Percentiles rank a stretch among this genome's conserved stretches.
phyloP scores from a whole-genome alignment of 2,329 filamentous ascomycete species.

The Amesomyces nigricolor region DNA sequence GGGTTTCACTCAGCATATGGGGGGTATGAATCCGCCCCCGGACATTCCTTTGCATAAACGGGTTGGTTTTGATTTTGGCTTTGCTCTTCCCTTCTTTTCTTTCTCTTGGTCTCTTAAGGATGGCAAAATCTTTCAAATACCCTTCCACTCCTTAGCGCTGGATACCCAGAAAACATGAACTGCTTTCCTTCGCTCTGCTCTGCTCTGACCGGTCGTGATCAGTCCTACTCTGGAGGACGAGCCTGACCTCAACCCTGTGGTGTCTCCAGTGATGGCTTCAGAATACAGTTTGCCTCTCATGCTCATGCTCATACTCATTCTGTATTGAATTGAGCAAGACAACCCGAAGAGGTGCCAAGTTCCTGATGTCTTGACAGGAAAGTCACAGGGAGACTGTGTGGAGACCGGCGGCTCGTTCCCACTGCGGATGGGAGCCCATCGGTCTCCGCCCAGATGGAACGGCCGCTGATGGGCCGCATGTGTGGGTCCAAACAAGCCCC shows the following conservation, averaged over 20 bases:
- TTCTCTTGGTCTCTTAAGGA: neutral
- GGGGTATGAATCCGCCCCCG: neutral
- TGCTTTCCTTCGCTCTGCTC: neutral
- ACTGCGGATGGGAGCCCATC: neutral
- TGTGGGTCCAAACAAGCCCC: neutral
- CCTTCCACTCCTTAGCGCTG: slow-evolving; percentile 1
- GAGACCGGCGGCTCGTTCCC: neutral
- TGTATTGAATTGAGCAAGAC: too few relatives aligned
- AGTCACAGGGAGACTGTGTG: slow-evolving; percentile 4
- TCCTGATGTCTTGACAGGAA: neutral
- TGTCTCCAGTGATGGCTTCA: too few relatives aligned
- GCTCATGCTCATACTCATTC: too few relatives aligned
- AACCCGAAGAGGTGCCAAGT: too few relatives aligned
- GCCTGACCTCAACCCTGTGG: too few relatives aligned
- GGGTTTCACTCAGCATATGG: neutral
- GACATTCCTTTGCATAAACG: slow-evolving; percentile 2
- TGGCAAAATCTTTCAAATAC: slow-evolving; percentile 3
- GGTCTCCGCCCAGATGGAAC: neutral
- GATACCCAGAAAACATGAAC: neutral
- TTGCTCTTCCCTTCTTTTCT: slow-evolving; percentile 1
- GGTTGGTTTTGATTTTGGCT: neutral
- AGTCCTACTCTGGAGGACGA: neutral
- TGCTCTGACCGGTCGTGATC: neutral
- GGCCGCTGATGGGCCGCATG: slow-evolving; percentile 21
- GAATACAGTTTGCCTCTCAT: too few relatives aligned